Conservation (phyloP, 2,329 filamentous ascomycete species). For the Aspergillus hiratsukae region DNA sequence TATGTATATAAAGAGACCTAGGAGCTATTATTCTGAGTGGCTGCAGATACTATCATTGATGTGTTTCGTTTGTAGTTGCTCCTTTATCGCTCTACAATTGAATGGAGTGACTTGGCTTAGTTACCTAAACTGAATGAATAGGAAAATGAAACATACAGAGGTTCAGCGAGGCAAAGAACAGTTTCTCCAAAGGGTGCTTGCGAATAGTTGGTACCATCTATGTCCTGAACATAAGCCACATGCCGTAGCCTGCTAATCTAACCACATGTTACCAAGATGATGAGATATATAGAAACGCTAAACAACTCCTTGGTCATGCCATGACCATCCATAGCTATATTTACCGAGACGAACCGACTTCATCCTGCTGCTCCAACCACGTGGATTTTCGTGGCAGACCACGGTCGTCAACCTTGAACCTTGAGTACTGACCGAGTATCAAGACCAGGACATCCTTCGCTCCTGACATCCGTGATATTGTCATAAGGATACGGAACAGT, state of each 20-base stretch:
- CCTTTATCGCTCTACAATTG: background rate
- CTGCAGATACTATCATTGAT: background rate
- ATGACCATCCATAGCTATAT: too few relatives aligned
- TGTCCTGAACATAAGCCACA: too few relatives aligned
- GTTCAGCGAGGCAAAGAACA: background rate
- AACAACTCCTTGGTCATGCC: background rate
- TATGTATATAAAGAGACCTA: background rate
- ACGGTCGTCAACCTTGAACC: slow-evolving; percentile 15
- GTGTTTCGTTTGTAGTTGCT: background rate
- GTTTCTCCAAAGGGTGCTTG: background rate
- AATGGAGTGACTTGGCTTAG: background rate
- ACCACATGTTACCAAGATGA: background rate
- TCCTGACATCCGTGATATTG: slow-evolving; percentile 21
- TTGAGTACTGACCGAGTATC: slow-evolving; percentile 15
- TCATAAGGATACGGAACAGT: slow-evolving; percentile 25
- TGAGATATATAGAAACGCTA: background rate
- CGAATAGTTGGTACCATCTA: background rate
- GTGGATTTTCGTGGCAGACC: background rate
- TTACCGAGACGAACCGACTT: background rate
- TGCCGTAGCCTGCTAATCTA: background rate
- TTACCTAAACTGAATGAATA: background rate
- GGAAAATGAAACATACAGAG: background rate
- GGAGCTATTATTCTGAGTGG: background rate
- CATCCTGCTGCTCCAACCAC: background rate
- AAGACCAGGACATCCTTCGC: slow-evolving; percentile 23